Conservation (phyloP, 1,284 basidiomycete species). For the Heterobasidion annosum region DNA sequence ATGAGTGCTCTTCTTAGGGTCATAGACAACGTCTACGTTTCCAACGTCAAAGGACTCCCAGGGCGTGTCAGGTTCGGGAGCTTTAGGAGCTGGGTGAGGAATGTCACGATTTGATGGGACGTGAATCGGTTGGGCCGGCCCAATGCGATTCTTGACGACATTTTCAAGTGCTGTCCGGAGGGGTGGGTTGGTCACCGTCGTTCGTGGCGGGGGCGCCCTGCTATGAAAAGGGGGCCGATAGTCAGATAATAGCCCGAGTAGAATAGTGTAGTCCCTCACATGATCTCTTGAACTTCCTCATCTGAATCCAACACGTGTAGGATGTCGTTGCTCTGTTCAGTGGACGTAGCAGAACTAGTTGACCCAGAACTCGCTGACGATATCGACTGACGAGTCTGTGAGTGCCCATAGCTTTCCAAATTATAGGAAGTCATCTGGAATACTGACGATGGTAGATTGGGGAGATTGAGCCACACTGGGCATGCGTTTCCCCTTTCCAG, state of each 20-base stretch:
- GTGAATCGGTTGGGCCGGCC: conserved; percentile 9
- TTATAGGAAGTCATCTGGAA: background rate
- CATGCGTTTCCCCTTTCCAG: background rate
- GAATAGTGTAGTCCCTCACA: too few species aligned
- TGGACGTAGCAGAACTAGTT: too few species aligned
- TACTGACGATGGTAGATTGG: background rate
- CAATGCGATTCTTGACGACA: background rate
- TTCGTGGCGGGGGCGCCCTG: background rate
- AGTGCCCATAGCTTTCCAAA: too few species aligned
- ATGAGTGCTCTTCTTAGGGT: conserved; percentile 26
- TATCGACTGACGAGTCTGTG: background rate
- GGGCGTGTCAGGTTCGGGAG: conserved; percentile 6
- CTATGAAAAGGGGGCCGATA: too few species aligned
- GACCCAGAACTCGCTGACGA: background rate
- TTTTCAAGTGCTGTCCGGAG: background rate
- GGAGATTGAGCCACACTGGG: background rate
- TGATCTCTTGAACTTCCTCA: too few species aligned
- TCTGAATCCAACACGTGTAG: too few species aligned
- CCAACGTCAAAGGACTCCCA: conserved; percentile 23
- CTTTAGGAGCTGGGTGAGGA: background rate
- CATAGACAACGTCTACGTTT: conserved; percentile 23
- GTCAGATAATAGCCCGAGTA: too few species aligned
- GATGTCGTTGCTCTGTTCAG: too few species aligned
- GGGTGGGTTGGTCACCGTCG: background rate
- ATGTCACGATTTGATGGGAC: conserved; percentile 14